Evolutionary conservation across 1,284 basidiomycete genomes (phyloP).

Genomic region (Neonothopanus nambi): DNA sequence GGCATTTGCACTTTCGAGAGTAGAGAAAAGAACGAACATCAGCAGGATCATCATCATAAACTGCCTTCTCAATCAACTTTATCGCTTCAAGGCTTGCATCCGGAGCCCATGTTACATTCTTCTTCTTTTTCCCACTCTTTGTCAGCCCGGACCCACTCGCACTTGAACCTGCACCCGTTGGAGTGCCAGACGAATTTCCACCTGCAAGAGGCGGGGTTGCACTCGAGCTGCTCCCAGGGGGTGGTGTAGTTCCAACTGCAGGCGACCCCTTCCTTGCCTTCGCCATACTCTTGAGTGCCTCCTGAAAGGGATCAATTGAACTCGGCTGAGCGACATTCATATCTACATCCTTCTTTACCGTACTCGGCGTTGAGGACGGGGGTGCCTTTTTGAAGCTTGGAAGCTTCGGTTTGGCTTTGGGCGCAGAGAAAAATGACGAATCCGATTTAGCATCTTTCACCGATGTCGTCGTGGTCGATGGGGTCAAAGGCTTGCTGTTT

Average conservation of each 20-base stretch:
- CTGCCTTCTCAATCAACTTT: slow-evolving; percentile 75
- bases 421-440: slow-evolving; percentile 81
- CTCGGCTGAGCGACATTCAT: slow-evolving; percentile 73
- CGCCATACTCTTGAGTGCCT: slow-evolving; percentile 72
- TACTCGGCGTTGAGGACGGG: slow-evolving; percentile 22
- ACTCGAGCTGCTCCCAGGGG: slow-evolving; percentile 2
- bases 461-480: slow-evolving; percentile 36
- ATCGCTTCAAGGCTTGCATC: slow-evolving; percentile 70
- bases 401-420: slow-evolving; percentile 77
- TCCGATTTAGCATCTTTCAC: slow-evolving; percentile 80
- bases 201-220: neutral
- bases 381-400: slow-evolving; percentile 80
- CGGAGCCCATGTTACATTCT: slow-evolving; percentile 74
- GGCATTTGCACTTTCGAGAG: slow-evolving; percentile 44
- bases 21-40: slow-evolving; percentile 63
- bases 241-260: slow-evolving; percentile 29
- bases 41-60: slow-evolving; percentile 81
- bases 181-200: slow-evolving; percentile 1
- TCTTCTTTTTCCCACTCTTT: slow-evolving; percentile 63
- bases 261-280: slow-evolving; percentile 53
- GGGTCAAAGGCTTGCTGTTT: neutral
- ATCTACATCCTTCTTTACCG: slow-evolving; percentile 52
- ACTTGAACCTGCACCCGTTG: slow-evolving; percentile 31
- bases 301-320: slow-evolving; percentile 76
- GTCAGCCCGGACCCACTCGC: slow-evolving; percentile 31